Conservation (phyloP, 2,329 filamentous ascomycete species). For the Xylaria sp. region DNA sequence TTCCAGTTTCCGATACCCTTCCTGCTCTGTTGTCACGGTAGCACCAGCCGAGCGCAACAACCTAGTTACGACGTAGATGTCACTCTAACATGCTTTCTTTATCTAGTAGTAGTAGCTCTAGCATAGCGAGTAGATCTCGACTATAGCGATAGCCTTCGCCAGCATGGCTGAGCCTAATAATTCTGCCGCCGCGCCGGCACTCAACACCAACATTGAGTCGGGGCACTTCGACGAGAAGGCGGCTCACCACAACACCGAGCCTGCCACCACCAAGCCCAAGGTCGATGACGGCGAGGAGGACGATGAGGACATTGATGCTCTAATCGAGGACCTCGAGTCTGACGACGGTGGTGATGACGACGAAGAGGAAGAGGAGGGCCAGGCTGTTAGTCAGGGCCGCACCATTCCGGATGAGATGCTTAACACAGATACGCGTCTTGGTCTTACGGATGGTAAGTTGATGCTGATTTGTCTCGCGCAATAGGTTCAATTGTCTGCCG, state of each 20-base stretch:
- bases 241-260: constrained; percentile 51
- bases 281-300: constrained; percentile 73
- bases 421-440: constrained; percentile 77
- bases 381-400: constrained; percentile 63
- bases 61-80: constrained; percentile 2
- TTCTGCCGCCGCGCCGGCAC: constrained; percentile 63
- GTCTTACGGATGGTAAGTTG: constrained; percentile 77
- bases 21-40: neutral
- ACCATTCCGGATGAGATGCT: constrained; percentile 76
- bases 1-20: constrained; percentile 37
- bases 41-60: constrained; percentile 12
- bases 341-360: constrained; percentile 78
- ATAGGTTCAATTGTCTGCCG: constrained; percentile 57
- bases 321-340: constrained; percentile 89
- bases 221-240: constrained; percentile 74
- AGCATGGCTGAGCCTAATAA: constrained; percentile 67
- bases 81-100: constrained; percentile 24
- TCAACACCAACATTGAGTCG: constrained; percentile 73
- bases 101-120: constrained; percentile 34
- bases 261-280: constrained; percentile 55
- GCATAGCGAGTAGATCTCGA: constrained; percentile 42
- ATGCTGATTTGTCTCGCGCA: constrained; percentile 44
- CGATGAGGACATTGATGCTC: constrained; percentile 84
- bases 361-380: constrained; percentile 68
- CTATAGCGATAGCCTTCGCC: constrained; percentile 43